Evolutionary conservation across 331 rosid genomes (phyloP).

Genomic region (Acacia pycnantha): DNA sequence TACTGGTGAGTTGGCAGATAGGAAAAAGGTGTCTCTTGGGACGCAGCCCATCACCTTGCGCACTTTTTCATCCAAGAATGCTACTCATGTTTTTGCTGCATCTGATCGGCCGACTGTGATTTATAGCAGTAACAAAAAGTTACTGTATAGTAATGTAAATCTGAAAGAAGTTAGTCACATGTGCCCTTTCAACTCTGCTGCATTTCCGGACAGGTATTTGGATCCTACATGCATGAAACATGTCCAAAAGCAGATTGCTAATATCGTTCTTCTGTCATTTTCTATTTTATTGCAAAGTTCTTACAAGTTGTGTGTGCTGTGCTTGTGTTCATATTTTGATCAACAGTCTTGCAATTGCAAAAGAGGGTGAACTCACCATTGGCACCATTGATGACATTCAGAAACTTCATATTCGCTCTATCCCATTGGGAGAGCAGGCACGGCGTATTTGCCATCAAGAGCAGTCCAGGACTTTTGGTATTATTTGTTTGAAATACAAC

Average conservation of each 20-base stretch:
- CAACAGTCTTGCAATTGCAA: constrained; percentile 77
- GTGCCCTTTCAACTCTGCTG: constrained; percentile 85
- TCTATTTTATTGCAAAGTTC: not conserved
- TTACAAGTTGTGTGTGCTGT: not conserved
- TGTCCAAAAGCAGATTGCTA: not conserved
- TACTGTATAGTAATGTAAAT: constrained; percentile 76
- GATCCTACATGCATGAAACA: not conserved
- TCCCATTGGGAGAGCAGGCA: constrained; percentile 73
- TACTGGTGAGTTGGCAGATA: constrained; percentile 62
- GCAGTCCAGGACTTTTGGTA: constrained; percentile 71
- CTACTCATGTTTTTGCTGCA: constrained; percentile 77
- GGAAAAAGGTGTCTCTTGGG: constrained; percentile 78
- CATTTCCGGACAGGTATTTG: constrained; percentile 70
- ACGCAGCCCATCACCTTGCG: constrained; percentile 81
- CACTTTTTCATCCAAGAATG: constrained; percentile 70
- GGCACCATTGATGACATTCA: constrained; percentile 84
- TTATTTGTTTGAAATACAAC: constrained; percentile 58
- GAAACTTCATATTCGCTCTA: constrained; percentile 78
- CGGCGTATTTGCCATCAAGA: constrained; percentile 82
- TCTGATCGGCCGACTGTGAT: constrained; percentile 80
- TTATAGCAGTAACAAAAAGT: constrained; percentile 73
- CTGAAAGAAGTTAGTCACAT: constrained; percentile 80
- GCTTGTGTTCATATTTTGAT: not conserved
- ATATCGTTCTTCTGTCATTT: not conserved
- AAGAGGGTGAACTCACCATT: constrained; percentile 79